Percentiles rank a stretch among this genome's conserved stretches.
Evolutionary conservation across 2,329 filamentous ascomycete genomes (phyloP).

Genomic region (Trichophyton equinum): DNA sequence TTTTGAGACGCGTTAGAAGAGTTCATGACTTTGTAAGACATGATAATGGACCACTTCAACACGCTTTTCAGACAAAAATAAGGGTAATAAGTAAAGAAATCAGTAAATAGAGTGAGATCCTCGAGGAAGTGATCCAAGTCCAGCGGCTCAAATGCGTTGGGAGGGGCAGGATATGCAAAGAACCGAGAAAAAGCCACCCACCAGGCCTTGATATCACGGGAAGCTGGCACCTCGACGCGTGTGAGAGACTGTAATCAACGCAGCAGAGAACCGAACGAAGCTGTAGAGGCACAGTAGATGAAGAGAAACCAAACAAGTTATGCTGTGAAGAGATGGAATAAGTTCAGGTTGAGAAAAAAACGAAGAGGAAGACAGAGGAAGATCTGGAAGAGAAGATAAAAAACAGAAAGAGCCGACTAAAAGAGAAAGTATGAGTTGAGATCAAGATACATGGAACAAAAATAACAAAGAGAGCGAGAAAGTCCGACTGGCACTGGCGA

Average conservation of each 20-base stretch:
- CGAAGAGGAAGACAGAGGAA: background rate
- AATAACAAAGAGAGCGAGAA: conserved; percentile 4
- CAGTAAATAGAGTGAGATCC: background rate
- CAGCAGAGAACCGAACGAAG: background rate
- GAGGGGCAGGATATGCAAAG: background rate
- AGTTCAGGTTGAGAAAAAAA: background rate
- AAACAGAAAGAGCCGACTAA: conserved; percentile 4
- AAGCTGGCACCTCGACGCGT: background rate
- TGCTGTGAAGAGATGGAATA: conserved; percentile 5
- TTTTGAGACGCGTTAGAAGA: conserved; percentile 19
- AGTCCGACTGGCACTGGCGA: background rate
- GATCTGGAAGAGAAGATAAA: background rate
- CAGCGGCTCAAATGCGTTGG: background rate
- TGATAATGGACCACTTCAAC: conserved; percentile 9
- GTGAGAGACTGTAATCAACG: background rate
- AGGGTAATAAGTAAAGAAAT: background rate
- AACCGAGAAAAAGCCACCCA: background rate
- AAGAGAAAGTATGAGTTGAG: conserved; percentile 4
- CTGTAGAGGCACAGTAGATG: background rate
- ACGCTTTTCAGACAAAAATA: background rate
- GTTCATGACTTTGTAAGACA: conserved; percentile 20
- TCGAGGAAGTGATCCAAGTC: background rate
- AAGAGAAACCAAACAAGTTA: conserved; percentile 2
- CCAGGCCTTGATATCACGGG: background rate
- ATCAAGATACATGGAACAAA: conserved; percentile 1